Evolutionary conservation across 208 protist genomes (phyloP).

Genomic region (Endotrypanum monterogeii): DNA sequence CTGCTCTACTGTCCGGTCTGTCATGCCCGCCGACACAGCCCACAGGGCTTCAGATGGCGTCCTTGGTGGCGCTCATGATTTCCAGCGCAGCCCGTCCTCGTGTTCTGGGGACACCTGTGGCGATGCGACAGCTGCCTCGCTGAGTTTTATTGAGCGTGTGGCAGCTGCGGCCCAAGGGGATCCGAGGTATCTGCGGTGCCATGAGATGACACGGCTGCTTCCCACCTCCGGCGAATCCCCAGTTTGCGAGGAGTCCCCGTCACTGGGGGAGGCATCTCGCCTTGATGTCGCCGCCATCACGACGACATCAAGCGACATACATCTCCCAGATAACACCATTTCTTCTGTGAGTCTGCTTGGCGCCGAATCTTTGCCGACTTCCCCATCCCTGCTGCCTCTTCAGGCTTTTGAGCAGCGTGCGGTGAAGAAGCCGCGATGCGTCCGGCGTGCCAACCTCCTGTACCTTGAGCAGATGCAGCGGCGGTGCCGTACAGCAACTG

Average conservation of each 20-base stretch:
- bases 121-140: not conserved
- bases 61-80: conserved; percentile 2
- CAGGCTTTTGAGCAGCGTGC: not conserved
- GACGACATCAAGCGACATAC: not conserved
- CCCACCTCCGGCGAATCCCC: conserved; percentile 14
- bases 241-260: not conserved
- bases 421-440: not conserved
- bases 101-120: not conserved
- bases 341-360: not conserved
- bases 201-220: conserved; percentile 21
- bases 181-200: conserved; percentile 7
- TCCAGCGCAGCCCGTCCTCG: not conserved
- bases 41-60: not conserved
- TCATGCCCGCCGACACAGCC: not conserved
- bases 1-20: conserved; percentile 11
- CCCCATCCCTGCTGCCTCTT: not conserved
- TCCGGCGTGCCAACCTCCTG: conserved; percentile 2
- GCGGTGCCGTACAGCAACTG: conserved; percentile 14
- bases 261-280: not conserved
- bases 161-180: conserved; percentile 2
- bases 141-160: conserved; percentile 7
- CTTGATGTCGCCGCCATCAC: not conserved
- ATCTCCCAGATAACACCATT: too few relatives aligned
- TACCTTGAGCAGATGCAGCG: conserved; percentile 19
- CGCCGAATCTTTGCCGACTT: not conserved